Conservation (phyloP, 169 alveolate genomes). For the Eimeria acervulina region DNA sequence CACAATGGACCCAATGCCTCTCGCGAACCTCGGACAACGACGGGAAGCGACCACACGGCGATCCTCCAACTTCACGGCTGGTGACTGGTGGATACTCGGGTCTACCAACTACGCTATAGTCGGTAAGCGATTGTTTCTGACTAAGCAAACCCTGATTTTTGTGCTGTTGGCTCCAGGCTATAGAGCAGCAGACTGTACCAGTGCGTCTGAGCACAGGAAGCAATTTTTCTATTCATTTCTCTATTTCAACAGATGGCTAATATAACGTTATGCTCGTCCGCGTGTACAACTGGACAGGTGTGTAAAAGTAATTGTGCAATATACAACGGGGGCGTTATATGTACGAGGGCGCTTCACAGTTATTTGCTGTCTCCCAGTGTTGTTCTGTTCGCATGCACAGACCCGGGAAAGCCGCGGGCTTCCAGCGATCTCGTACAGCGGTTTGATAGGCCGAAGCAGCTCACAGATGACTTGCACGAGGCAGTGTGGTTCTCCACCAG, state of each 20-base stretch:
- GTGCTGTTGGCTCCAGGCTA: neutral
- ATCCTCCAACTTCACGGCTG: neutral
- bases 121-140: neutral
- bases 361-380: neutral
- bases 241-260: neutral
- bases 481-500: neutral
- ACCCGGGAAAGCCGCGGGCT: conserved; percentile 3
- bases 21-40: neutral
- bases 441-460: neutral
- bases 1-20: neutral
- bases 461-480: neutral
- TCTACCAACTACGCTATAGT: conserved; percentile 36
- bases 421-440: neutral
- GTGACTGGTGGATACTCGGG: conserved; percentile 69
- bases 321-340: neutral
- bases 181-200: neutral
- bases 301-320: neutral
- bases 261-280: neutral
- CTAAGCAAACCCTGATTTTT: neutral
- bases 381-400: neutral
- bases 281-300: neutral
- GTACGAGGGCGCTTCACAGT: neutral
- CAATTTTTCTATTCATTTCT: neutral
- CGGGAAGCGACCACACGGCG: neutral
- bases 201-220: neutral